Base-by-base conservation (phyloP, 1,284 basidiomycete genomes). In the Trametes hirsuta region DNA sequence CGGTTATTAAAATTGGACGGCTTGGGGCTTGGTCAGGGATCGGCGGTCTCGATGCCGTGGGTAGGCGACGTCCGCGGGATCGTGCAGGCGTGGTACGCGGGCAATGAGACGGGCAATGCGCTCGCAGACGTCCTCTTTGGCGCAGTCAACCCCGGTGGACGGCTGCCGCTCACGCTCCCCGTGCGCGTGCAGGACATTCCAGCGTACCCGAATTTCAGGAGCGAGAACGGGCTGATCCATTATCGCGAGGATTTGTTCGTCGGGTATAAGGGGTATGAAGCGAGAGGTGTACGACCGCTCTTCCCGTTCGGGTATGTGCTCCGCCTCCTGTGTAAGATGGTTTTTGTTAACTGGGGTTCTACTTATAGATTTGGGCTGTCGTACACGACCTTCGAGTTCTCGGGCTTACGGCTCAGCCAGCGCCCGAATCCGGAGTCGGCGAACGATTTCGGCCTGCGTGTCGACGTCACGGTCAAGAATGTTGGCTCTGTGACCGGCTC, bases 61-160 rank as follows among this genome's bases (percentile, higher is more conserved):
- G 75, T 83, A 1, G 66, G 79, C 52, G 72, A 79, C 21, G 82
- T 86, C 15, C 72, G 73, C n/a, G 81, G 79, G 2, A 71, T 88
- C 36, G 65, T 88, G 6, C 85, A 87, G 62, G 75, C 85, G 0
- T 88, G 86, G 86, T 92, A 91, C 68, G 85, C 84, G 5, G 91
- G 91, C 2, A 91, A 93, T 70, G 90, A 91, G 72, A 77, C 79
- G 14, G 91, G 91, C 2, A 88, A 89, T 69, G 87, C 88, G 0
- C 82, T 93, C 56, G 85, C 86, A 9, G 89, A 91, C 69, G 77
- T 93, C 14, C 69, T 94, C 12, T 92, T 84, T 70, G 91, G 91
- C 37, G 82, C 80, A 58, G 79, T 88, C 53, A 92, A 91, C 68
- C 91, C 91, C 0, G 81, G 82, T 47, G 91, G 87, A 4, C 83